These are phyloP conservation scores for Cylindricascospora bacillispora DNA, from an alignment of 1,139 yeast species.

Conservation along the genomic window DNA sequence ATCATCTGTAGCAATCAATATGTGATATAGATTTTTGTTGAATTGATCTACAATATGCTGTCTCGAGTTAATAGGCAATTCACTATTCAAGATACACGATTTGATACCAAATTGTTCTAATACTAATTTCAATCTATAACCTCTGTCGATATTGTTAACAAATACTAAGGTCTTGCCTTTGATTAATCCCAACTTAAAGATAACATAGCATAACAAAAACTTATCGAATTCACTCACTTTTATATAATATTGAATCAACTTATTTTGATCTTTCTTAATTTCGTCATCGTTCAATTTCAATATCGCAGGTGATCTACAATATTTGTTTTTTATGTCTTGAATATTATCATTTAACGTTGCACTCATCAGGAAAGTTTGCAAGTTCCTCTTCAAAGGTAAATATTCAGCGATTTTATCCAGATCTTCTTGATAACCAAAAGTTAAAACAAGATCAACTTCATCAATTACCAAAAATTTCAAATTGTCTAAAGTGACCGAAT, in stretches of 20 bases:
- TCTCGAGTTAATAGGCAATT: constrained; percentile 85
- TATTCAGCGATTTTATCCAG: constrained; percentile 48
- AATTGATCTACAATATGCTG: constrained; percentile 91
- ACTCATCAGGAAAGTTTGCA: constrained; percentile 91
- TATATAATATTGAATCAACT: constrained; percentile 75
- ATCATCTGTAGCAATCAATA: constrained; percentile 93
- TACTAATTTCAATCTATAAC: constrained; percentile 80
- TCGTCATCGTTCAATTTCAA: constrained; percentile 64
- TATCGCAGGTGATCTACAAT: constrained; percentile 80
- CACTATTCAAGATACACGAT: constrained; percentile 81
- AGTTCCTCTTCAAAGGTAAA: constrained; percentile 57
- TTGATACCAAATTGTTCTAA: constrained; percentile 90
- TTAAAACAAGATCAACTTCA: constrained; percentile 84
- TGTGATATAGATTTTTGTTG: constrained; percentile 75
- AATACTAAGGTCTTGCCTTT: constrained; percentile 86
- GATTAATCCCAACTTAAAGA: constrained; percentile 75
- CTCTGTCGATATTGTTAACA: constrained; percentile 91
- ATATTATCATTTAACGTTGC: constrained; percentile 90
- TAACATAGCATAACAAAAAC: constrained; percentile 79
- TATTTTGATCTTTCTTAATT: constrained; percentile 37
- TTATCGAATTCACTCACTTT: constrained; percentile 84
- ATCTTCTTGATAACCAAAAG: constrained; percentile 88
- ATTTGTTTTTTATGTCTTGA: constrained; percentile 56
- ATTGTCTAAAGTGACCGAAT: constrained; percentile 35
- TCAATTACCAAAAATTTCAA: constrained; percentile 74